Base-by-base conservation (phyloP, 164 flowering plant genomes). In the Piper longum region DNA sequence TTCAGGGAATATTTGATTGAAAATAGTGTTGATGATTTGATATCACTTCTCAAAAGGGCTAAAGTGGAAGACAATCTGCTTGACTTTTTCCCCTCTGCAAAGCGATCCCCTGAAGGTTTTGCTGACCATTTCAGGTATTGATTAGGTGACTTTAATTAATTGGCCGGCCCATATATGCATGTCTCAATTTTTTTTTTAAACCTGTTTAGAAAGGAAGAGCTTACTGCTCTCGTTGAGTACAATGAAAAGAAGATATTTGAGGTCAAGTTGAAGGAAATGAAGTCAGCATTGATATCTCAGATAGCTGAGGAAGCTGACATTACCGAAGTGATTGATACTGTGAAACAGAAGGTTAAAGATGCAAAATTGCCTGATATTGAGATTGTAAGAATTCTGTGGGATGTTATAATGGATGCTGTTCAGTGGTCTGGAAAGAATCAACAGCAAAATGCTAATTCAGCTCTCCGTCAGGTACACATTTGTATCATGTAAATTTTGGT, bases 351-450 rank as follows among this genome's bases (percentile, higher is more conserved):
- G 54, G 84, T 89, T 41, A 90, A 79, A 79, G 98, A 93, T 76
- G 95, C 96, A 67, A 93, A 90, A 60, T 71, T 93, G 40, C 96
- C 98, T 13, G 98, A 93, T 51, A 43, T 81, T 73, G 97, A 89
- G 71, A 81, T 90, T 69, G 95, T 90, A 59, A 75, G 96, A 41
- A 79, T 93, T 65, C 72, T 90, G 56, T 93, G 98, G 98, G 98
- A 90, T 80, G 88, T 88, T 13, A 54, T 90, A 64, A 93, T 93
- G 98, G 98, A 93, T 78, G 88, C 97, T 66, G 95, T 93, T 72
- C 97, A 86, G 77, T 93, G 98, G 98, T 93, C 98, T 63, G 97
- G 97, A 39, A 93, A 93, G 79, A 93, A 93, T 63, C 98, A 93
- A 78, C 98, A 93, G 78, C 98, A 93, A 78, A 93, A 93, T 81